These are phyloP conservation scores for Inga laurina DNA, from an alignment of 306 rosid genomes.

Conservation along the genomic window DNA sequence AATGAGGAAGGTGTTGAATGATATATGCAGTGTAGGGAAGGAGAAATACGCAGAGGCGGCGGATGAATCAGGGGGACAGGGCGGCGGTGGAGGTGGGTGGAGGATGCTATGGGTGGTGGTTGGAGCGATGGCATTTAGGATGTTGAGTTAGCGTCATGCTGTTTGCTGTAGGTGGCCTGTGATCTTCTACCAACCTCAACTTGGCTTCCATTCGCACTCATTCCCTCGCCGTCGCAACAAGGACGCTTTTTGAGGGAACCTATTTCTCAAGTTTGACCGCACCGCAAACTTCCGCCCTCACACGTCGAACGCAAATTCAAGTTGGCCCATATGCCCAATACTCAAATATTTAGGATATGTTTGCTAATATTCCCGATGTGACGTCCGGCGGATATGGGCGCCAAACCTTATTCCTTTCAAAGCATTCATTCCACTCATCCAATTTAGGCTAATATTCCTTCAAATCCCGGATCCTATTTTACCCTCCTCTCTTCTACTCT, in stretches of 20 bases:
- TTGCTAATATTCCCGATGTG: conserved; percentile 7
- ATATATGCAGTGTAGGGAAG: conserved; percentile 61
- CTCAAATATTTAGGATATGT: too few species aligned
- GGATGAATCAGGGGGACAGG: conserved; percentile 21
- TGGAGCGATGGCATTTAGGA: background rate
- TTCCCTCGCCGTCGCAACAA: too few species aligned
- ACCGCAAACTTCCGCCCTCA: background rate
- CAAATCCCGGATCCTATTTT: too few species aligned
- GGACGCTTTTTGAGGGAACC: too few species aligned
- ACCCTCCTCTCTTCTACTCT: background rate
- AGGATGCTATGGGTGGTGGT: background rate
- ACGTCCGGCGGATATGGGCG: background rate
- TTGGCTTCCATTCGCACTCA: background rate
- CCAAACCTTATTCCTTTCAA: background rate
- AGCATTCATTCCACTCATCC: too few species aligned
- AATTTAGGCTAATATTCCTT: too few species aligned
- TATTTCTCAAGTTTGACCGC: background rate
- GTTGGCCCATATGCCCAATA: background rate
- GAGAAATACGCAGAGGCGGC: conserved; percentile 49
- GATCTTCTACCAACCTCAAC: background rate
- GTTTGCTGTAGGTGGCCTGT: background rate
- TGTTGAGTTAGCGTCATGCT: background rate
- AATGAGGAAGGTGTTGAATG: background rate
- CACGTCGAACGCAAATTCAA: background rate
- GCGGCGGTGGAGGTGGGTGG: background rate